These are phyloP conservation scores for Pseudozyma thailandica DNA, from an alignment of 1,284 basidiomycete species.

Conservation along the genomic window DNA sequence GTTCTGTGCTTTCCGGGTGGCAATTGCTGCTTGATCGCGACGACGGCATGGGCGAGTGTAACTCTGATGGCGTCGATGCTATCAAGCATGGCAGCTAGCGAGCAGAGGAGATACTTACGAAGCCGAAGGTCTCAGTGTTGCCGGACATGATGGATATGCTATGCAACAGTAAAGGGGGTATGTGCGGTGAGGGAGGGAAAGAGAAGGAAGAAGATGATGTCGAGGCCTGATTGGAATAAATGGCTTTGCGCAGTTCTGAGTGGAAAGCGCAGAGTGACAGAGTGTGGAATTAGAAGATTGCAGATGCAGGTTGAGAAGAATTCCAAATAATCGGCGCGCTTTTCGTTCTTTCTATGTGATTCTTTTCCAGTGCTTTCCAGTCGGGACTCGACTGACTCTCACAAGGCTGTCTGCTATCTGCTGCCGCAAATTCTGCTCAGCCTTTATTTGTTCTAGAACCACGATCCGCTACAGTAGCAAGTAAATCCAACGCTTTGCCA, in stretches of 20 bases:
- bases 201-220: not conserved
- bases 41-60: not conserved
- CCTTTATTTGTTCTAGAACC: not conserved
- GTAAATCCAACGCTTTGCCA: too few relatives aligned
- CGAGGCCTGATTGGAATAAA: slow-evolving; percentile 26
- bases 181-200: slow-evolving; percentile 22
- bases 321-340: slow-evolving; percentile 1
- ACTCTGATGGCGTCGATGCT: not conserved
- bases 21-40: not conserved
- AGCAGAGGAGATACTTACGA: slow-evolving; percentile 44
- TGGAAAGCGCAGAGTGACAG: slow-evolving; percentile 7
- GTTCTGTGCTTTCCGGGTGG: not conserved
- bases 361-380: slow-evolving; percentile 18
- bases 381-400: not conserved
- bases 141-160: slow-evolving; percentile 55
- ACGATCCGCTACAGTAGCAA: too few relatives aligned
- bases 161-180: slow-evolving; percentile 24
- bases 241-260: slow-evolving; percentile 27
- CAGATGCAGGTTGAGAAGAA: not conserved
- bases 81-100: not conserved
- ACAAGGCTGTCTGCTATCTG: too few relatives aligned
- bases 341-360: slow-evolving; percentile 32
- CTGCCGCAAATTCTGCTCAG: not conserved
- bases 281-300: slow-evolving; percentile 1
- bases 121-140: slow-evolving; percentile 66